Evolutionary conservation across 257 asterid species (phyloP).

Genomic region (Nyctanthes arbortristis): DNA sequence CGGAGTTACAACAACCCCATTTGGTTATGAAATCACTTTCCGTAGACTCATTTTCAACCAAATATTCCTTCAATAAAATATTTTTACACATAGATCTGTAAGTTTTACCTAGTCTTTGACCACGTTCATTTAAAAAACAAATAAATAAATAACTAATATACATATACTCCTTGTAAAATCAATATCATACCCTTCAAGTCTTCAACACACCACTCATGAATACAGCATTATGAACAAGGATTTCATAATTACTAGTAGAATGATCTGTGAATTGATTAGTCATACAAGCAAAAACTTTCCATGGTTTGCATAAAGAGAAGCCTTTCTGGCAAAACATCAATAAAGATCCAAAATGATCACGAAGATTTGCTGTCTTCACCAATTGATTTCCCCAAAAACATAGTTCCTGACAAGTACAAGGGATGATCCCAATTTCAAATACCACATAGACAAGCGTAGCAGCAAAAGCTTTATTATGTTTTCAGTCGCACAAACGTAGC

Average conservation of each 20-base stretch:
- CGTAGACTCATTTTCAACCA: too few species aligned
- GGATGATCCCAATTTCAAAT: neutral
- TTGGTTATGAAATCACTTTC: too few species aligned
- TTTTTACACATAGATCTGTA: too few species aligned
- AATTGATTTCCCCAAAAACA: neutral
- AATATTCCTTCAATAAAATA: too few species aligned
- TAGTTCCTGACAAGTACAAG: neutral
- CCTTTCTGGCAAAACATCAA: neutral
- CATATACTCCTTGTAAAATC: too few species aligned
- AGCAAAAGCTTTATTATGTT: neutral
- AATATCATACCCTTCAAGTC: too few species aligned
- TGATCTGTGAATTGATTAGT: neutral
- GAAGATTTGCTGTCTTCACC: neutral
- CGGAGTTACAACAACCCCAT: too few species aligned
- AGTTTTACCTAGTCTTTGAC: too few species aligned
- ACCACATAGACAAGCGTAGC: neutral
- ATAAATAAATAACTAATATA: too few species aligned
- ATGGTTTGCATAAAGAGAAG: neutral
- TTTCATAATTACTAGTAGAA: neutral
- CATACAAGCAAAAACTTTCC: neutral
- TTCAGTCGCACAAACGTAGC: neutral
- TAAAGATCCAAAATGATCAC: neutral
- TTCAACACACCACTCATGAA: too few species aligned
- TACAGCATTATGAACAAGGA: neutral
- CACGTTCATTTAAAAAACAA: too few species aligned